These are phyloP conservation scores for Entonaema liquescens DNA, from an alignment of 495 filamentous ascomycete species.

Conservation along the genomic window DNA sequence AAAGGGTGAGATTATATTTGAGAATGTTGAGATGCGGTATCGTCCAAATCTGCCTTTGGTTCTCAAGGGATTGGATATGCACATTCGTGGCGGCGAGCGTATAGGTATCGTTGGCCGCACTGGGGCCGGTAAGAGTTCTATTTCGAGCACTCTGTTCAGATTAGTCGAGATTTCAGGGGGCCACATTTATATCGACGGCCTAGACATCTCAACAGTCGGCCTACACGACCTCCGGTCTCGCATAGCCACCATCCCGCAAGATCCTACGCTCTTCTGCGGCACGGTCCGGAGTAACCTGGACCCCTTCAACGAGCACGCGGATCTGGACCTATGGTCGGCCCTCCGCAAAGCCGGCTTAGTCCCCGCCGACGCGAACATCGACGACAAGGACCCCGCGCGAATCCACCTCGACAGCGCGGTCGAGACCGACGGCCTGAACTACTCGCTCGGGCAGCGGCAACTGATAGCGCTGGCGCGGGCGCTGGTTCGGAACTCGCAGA, in stretches of 20 bases:
- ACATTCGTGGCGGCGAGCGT: constrained; percentile 82
- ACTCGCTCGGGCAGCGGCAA: constrained; percentile 94
- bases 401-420: constrained; percentile 85
- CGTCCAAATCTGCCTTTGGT: constrained; percentile 83
- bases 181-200: constrained; percentile 88
- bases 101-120: constrained; percentile 95
- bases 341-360: constrained; percentile 84
- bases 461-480: constrained; percentile 94
- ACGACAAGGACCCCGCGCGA: constrained; percentile 54
- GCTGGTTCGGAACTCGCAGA: constrained; percentile 82
- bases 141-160: constrained; percentile 92
- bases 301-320: constrained; percentile 87
- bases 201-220: constrained; percentile 85
- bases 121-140: constrained; percentile 91
- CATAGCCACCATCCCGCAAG: constrained; percentile 94
- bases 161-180: constrained; percentile 85
- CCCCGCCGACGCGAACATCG: constrained; percentile 54
- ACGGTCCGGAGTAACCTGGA: constrained; percentile 92
- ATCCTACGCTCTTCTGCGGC: constrained; percentile 92
- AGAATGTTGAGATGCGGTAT: constrained; percentile 91
- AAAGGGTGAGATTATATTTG: constrained; percentile 83
- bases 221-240: constrained; percentile 87
- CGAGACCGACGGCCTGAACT: constrained; percentile 96
- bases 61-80: constrained; percentile 78
- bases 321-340: constrained; percentile 87